These are phyloP conservation scores for Beauveria medogensis DNA, from an alignment of 2,329 filamentous ascomycete species.

Conservation along the genomic window DNA sequence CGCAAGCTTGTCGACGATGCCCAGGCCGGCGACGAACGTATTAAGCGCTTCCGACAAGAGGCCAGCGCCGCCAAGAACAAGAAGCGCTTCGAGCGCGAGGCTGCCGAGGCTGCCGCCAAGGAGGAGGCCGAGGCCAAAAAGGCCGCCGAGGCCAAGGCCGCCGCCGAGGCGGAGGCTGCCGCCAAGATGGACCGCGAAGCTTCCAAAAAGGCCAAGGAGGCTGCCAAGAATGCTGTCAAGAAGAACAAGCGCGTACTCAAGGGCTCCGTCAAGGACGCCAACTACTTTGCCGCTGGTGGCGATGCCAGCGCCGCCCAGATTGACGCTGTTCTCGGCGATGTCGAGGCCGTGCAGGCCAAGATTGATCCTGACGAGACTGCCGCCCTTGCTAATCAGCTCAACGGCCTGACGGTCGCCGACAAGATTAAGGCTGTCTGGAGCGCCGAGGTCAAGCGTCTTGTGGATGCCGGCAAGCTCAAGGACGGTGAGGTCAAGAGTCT, in stretches of 20 bases:
- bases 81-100: constrained; percentile 84
- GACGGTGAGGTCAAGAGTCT: constrained; percentile 70
- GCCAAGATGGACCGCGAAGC: constrained; percentile 79
- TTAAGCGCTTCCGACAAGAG: constrained; percentile 92
- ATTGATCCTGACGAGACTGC: constrained; percentile 89
- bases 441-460: constrained; percentile 68
- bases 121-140: constrained; percentile 81
- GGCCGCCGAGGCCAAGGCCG: constrained; percentile 70
- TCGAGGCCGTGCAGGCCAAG: constrained; percentile 80
- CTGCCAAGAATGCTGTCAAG: constrained; percentile 97
- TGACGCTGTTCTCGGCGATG: constrained; percentile 74
- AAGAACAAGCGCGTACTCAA: constrained; percentile 99
- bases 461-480: constrained; percentile 78
- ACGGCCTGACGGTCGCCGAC: constrained; percentile 65
- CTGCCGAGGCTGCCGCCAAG: constrained; percentile 75
- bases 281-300: constrained; percentile 77
- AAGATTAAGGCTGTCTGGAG: constrained; percentile 82
- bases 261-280: constrained; percentile 89
- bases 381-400: constrained; percentile 70
- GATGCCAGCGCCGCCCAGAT: constrained; percentile 70
- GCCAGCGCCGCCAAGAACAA: constrained; percentile 94
- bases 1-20: constrained; percentile 84
- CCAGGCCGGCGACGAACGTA: constrained; percentile 80
- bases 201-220: constrained; percentile 94
- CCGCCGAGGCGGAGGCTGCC: constrained; percentile 76